A percentile compares a stretch with the other conserved stretches of the same genome.
phyloP scores from a whole-genome alignment of 352 stramenopile species.

The Pythium volutum region DNA sequence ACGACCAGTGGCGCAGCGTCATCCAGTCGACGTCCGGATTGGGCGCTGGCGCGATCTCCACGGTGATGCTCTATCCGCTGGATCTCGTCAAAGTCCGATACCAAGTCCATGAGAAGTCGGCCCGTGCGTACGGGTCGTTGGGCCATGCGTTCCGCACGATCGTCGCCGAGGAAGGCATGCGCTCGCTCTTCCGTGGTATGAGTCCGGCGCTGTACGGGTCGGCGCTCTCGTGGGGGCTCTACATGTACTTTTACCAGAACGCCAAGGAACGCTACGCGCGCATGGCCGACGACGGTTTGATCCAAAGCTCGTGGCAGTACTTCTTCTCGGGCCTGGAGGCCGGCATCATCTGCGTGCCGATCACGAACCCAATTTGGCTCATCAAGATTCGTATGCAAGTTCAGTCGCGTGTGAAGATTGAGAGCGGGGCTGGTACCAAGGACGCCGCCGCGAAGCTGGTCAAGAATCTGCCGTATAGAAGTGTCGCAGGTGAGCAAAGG shows the following conservation, averaged over 20 bases:
- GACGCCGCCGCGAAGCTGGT: constrained; percentile 49
- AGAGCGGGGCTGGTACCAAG: constrained; percentile 44
- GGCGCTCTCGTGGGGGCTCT: constrained; percentile 96
- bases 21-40: constrained; percentile 69
- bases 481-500: constrained; percentile 39
- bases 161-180: constrained; percentile 82
- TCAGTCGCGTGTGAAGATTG: constrained; percentile 50
- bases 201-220: constrained; percentile 94
- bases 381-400: constrained; percentile 98
- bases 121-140: constrained; percentile 62
- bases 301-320: constrained; percentile 78
- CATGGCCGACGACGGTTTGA: constrained; percentile 61
- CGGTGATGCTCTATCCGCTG: constrained; percentile 92
- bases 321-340: constrained; percentile 82
- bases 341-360: constrained; percentile 89
- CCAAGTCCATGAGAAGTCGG: constrained; percentile 92
- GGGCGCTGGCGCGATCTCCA: constrained; percentile 76
- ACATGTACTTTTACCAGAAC: constrained; percentile 98
- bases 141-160: constrained; percentile 74
- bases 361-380: constrained; percentile 99
- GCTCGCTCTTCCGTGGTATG: constrained; percentile 93
- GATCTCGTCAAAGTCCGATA: constrained; percentile 97
- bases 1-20: constrained; percentile 64
- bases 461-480: constrained; percentile 65
- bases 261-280: constrained; percentile 87